Percentiles rank a stretch among this genome's conserved stretches.
Evolutionary conservation across 139 green algal genomes (phyloP).

Genomic region (Closterium sp.): DNA sequence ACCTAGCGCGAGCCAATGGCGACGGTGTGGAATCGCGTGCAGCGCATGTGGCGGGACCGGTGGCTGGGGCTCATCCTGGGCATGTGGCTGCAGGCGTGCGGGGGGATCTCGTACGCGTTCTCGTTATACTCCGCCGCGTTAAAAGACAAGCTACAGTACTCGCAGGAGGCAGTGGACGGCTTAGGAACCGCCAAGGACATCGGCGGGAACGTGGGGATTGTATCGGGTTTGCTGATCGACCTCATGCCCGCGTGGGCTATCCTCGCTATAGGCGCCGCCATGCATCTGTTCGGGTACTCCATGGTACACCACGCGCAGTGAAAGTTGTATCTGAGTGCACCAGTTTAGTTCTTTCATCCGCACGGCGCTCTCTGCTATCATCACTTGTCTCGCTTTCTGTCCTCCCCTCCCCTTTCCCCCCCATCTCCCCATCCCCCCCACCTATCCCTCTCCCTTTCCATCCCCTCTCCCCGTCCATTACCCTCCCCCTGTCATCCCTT

Average conservation of each 20-base stretch:
- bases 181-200: constrained; percentile 46
- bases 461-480: neutral
- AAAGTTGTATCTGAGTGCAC: neutral
- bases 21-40: constrained; percentile 2
- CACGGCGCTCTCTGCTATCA: neutral
- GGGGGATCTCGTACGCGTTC: constrained; percentile 47
- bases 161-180: constrained; percentile 27
- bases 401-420: neutral
- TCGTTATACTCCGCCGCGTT: constrained; percentile 44
- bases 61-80: constrained; percentile 27
- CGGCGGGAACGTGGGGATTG: constrained; percentile 41
- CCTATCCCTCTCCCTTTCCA: neutral
- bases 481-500: neutral
- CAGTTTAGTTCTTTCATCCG: neutral
- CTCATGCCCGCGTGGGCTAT: constrained; percentile 40
- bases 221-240: constrained; percentile 42
- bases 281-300: constrained; percentile 45
- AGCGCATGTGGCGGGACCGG: constrained; percentile 10
- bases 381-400: neutral
- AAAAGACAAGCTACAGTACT: constrained; percentile 32
- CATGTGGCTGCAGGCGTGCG: constrained; percentile 37
- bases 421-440: neutral
- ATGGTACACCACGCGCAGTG: constrained; percentile 11
- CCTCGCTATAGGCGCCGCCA: constrained; percentile 21
- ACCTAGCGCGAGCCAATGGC: neutral